These are phyloP conservation scores for Cutaneotrichosporon sp. DNA, from an alignment of 1,284 basidiomycete genomes.

Conservation along the genomic window DNA sequence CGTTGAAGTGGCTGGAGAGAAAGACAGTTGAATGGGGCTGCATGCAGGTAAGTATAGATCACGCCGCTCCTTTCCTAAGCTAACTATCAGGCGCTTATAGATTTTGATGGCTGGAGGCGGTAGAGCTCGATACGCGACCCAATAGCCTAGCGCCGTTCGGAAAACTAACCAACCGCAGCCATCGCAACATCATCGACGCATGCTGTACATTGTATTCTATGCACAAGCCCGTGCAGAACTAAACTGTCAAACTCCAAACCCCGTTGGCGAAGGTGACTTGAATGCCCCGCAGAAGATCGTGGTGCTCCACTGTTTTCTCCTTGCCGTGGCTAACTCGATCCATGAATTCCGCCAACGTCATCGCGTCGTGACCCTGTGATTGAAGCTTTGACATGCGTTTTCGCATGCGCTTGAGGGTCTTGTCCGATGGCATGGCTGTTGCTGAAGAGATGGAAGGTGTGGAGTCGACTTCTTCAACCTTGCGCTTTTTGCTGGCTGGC, in stretches of 20 bases:
- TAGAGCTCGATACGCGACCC: slow-evolving; percentile 19
- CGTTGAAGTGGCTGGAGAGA: slow-evolving; percentile 89
- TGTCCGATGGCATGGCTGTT: slow-evolving; percentile 14
- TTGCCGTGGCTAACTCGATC: slow-evolving; percentile 25
- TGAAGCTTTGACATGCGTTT: slow-evolving; percentile 37
- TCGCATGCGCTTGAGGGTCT: slow-evolving; percentile 36
- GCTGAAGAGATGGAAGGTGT: background rate
- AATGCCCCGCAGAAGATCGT: slow-evolving; percentile 28
- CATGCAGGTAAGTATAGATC: slow-evolving; percentile 42
- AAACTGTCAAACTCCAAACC: slow-evolving; percentile 30
- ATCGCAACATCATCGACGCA: slow-evolving; percentile 10
- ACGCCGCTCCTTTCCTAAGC: too few relatives aligned
- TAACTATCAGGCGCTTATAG: slow-evolving; percentile 45
- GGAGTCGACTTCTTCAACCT: slow-evolving; percentile 20
- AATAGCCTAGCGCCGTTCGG: too few relatives aligned
- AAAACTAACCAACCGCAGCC: too few relatives aligned
- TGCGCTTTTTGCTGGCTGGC: slow-evolving; percentile 36
- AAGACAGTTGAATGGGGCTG: slow-evolving; percentile 97
- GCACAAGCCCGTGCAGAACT: slow-evolving; percentile 3
- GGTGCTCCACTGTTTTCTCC: slow-evolving; percentile 27
- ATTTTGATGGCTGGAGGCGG: slow-evolving; percentile 49
- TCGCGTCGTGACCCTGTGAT: slow-evolving; percentile 4
- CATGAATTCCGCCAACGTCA: slow-evolving; percentile 21
- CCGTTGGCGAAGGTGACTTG: slow-evolving; percentile 30
- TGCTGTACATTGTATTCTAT: background rate